A percentile compares a stretch with the other conserved stretches of the same genome.
Conservation (phyloP, 768 basidiomycete species). For the Termitomyces sp. region DNA sequence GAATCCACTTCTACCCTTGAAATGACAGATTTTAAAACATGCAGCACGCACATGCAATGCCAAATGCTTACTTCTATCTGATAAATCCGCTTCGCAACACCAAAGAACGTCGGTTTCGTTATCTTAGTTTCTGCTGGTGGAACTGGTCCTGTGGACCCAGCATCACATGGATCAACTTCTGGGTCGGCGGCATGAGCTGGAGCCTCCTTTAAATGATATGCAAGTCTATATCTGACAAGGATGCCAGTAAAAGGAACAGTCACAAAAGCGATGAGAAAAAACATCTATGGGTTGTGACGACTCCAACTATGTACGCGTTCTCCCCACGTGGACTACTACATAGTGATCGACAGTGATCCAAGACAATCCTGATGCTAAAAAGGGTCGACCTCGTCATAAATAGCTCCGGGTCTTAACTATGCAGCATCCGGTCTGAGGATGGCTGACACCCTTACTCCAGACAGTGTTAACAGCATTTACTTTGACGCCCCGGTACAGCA, state of each 20-base stretch:
- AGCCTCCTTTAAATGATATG: constrained; percentile 12
- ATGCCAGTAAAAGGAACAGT: constrained; percentile 16
- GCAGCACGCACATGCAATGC: neutral
- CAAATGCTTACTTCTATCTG: constrained; percentile 7
- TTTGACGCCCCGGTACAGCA: constrained; percentile 37
- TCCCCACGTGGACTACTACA: neutral
- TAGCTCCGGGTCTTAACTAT: constrained; percentile 1
- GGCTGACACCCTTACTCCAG: constrained; percentile 13
- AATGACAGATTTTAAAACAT: neutral
- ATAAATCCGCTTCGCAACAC: constrained; percentile 11
- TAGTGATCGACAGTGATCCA: constrained; percentile 7
- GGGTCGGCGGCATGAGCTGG: neutral
- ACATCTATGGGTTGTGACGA: neutral
- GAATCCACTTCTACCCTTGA: constrained; percentile 12
- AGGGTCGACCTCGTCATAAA: constrained; percentile 1
- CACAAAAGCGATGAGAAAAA: constrained; percentile 2
- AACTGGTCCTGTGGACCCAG: neutral
- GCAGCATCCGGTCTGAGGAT: constrained; percentile 7
- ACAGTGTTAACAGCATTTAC: constrained; percentile 34
- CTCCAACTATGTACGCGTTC: no score
- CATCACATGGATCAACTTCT: neutral
- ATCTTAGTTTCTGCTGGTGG: neutral
- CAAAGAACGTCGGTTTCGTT: constrained; percentile 7
- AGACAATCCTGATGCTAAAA: constrained; percentile 1
- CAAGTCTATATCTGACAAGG: constrained; percentile 18